Evolutionary conservation across 495 filamentous ascomycete species (phyloP), one percentile per base, ranked within the genome.

Genomic region (Bathelium albidoporum): DNA sequence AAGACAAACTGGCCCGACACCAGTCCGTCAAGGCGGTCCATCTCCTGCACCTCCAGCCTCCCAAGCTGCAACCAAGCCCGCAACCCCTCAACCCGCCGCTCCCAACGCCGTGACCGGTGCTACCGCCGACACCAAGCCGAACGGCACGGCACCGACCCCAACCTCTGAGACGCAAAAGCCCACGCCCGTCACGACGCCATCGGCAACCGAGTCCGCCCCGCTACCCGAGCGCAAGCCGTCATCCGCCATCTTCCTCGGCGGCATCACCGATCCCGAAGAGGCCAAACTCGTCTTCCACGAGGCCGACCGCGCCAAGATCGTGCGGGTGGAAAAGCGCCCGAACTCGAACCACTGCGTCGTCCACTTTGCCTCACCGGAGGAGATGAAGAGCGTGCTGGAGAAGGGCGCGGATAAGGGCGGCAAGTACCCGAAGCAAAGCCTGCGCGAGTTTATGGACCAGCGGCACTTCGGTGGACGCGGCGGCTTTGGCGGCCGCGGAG

Each of bases 191-290:
- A 32, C 49, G 36, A 65, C 26, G 69, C 68, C 29, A 44, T 69
- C 36, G 60, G 68, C 31, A 69, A 67, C 39, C 72, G 77, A 32
- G 60, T 68, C 36, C 60, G 69, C 31, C 69, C 68, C 39, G 72
- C 76, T 26, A 59, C 69, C 65, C 60, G 67, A 11, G 39, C 61
- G n/a, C 39, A 76, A 76, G 62, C 81, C 80, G 62, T 83, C 86
- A 69, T 87, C 88, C 64, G 91, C 86, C 24, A 81, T 99, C 1
- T 97, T 96, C 72, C 81, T 97, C 18, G 86, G 86, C 73, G 89
- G 89, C 61, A 82, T 90, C 29, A 86, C 85, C 53, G 86, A 81
- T 59, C 87, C 88, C 61, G 87, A 95, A 29, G 88, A 87, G 24
- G 86, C 88, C 5, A 87, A 87, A 36, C 85, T 88, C 34, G 79